Evolutionary conservation across 2,329 filamentous ascomycete genomes (phyloP), one percentile per base, ranked within the genome.

Genomic region (Daldinia eschscholtzii): DNA sequence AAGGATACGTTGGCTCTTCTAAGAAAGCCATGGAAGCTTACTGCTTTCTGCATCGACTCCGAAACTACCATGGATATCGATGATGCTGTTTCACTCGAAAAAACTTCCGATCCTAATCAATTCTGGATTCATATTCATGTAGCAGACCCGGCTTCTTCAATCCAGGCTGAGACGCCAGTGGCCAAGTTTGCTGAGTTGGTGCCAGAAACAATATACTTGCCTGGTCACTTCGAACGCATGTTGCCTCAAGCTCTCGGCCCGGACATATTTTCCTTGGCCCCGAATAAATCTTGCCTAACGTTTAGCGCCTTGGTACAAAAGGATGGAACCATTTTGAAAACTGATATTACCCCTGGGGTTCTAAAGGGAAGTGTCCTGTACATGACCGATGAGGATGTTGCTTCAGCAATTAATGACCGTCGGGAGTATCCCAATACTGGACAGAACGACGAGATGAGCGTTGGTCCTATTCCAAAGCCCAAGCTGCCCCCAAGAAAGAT

Each of bases 51-150:
- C 72, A 92, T 97, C 67, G 93, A 97, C 75, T 85, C 87, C 30
- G 83, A 84, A 20, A 81, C 80, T 39, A 91, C 93, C 0, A 82
- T 86, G 30, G 89, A 95, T 73, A 91, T 96, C 65, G 93, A 97
- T 72, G 93, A 97, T 76, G 93, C 90, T 1, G 80, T 97, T 7
- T 95, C 92, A 0, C 76, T 96, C 6, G 90, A 93, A 75, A 78
- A 80, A 52, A 86, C 90, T 0, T 79, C 83, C 3, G 81, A 79
- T 18, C 68, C 83, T 20, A 77, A 83, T 57, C 84, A 91, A 71
- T 88, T 87, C 74, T 96, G 93, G 93, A 82, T 95, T 33, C 92
- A 94, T 75, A 80, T 93, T 35, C 93, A 96, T 77, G 86, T 92
- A 46, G 93, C 93, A 13, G 93, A 96, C 75, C 92, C 92, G 7